These are phyloP conservation scores for Penicillium macrosclerotiorum DNA, from an alignment of 495 filamentous ascomycete genomes.

Conservation along the genomic window DNA sequence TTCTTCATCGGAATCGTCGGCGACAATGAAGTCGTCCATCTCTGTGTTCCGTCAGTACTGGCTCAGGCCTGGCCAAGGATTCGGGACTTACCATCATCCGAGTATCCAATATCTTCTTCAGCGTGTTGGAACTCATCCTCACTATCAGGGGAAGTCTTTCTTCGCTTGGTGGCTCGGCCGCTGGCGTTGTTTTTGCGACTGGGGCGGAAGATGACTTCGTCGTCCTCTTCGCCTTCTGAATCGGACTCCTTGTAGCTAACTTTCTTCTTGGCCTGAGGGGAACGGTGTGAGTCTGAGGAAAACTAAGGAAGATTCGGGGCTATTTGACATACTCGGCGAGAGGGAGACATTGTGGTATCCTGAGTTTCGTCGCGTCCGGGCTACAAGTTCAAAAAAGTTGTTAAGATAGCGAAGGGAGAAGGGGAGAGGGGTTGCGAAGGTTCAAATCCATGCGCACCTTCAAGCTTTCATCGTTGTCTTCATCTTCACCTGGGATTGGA, in stretches of 20 bases:
- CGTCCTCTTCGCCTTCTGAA: constrained; percentile 55
- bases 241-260: constrained; percentile 50
- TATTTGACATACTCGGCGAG: constrained; percentile 39
- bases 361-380: constrained; percentile 15
- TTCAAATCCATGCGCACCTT: constrained; percentile 21
- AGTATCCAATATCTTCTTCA: constrained; percentile 48
- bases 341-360: constrained; percentile 37
- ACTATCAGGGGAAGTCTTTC: constrained; percentile 50
- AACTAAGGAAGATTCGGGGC: background rate
- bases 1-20: constrained; percentile 80
- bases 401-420: constrained; percentile 7
- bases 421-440: too few relatives aligned
- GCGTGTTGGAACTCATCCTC: constrained; percentile 71
- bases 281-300: constrained; percentile 6
- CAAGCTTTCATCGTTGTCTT: constrained; percentile 19
- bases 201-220: constrained; percentile 50
- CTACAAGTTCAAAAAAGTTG: constrained; percentile 14
- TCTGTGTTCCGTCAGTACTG: constrained; percentile 45
- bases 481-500: constrained; percentile 36
- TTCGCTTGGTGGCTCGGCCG: constrained; percentile 46
- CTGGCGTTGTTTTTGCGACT: constrained; percentile 31
- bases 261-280: constrained; percentile 41
- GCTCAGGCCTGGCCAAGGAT: background rate
- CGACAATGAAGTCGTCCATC: constrained; percentile 81
- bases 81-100: constrained; percentile 56